Evolutionary conservation across 768 basidiomycete genomes (phyloP).

Genomic region (Piloderma croceum): DNA sequence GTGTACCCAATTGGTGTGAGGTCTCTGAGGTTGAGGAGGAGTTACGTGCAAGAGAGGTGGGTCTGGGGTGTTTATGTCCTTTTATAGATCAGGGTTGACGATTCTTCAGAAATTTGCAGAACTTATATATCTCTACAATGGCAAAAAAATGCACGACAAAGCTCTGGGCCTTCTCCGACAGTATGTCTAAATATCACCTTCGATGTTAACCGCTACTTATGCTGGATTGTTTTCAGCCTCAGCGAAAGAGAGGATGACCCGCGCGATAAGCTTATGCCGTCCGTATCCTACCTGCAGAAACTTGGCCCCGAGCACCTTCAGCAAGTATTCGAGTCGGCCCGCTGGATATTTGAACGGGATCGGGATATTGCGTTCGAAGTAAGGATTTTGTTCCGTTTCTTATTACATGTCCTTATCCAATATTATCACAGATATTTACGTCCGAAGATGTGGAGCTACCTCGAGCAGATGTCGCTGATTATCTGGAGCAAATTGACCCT

Average conservation of each 20-base stretch:
- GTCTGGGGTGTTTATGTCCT: constrained; percentile 11
- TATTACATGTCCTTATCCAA: not conserved
- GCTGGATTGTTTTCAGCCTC: constrained; percentile 43
- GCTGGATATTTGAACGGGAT: constrained; percentile 82
- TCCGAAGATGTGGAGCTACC: constrained; percentile 94
- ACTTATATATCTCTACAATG: constrained; percentile 85
- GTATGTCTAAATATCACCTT: constrained; percentile 41
- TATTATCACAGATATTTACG: constrained; percentile 70
- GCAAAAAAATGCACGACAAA: constrained; percentile 92
- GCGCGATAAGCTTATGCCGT: constrained; percentile 76
- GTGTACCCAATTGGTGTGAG: constrained; percentile 95
- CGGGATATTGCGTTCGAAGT: constrained; percentile 74
- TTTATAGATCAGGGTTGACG: not conserved
- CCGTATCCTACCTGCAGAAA: constrained; percentile 86
- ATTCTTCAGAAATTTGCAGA: constrained; percentile 78
- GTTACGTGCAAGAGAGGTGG: constrained; percentile 70
- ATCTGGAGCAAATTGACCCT: constrained; percentile 66
- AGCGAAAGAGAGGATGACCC: constrained; percentile 72
- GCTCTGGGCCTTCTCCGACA: constrained; percentile 79
- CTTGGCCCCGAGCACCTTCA: constrained; percentile 77
- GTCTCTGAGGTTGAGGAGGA: constrained; percentile 90
- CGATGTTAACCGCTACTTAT: not conserved
- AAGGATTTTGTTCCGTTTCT: constrained; percentile 1
- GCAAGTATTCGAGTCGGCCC: constrained; percentile 74
- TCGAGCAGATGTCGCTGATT: constrained; percentile 65